Base-by-base conservation (phyloP, 1,139 yeast species). In the Ogataea hybrid region DNA sequence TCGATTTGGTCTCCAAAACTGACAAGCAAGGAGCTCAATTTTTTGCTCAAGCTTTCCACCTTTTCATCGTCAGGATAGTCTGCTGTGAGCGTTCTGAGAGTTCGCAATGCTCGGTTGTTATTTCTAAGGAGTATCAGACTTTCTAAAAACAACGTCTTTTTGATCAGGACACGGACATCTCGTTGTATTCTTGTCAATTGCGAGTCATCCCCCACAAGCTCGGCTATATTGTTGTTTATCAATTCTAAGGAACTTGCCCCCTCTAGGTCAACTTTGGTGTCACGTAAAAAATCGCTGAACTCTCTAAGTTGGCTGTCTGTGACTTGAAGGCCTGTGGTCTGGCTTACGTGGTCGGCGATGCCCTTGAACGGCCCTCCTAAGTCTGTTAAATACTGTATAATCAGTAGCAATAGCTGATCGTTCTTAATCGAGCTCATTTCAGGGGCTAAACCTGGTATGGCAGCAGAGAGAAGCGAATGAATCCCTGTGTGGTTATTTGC, bases 81-180 rank as follows among this genome's bases (percentile, higher is more conserved):
- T n/a, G n/a, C n/a, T n/a, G n/a, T n/a, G n/a, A n/a, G n/a, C n/a
- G n/a, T n/a, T n/a, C n/a, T n/a, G n/a, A n/a, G n/a, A n/a, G n/a
- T n/a, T n/a, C n/a, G n/a, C n/a, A n/a, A n/a, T n/a, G n/a, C n/a
- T n/a, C n/a, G n/a, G n/a, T n/a, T n/a, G n/a, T n/a, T n/a, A n/a
- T n/a, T n/a, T n/a, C n/a, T n/a, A n/a, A n/a, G n/a, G n/a, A n/a
- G n/a, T n/a, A n/a, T n/a, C n/a, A n/a, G n/a, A n/a, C n/a, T n/a
- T n/a, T n/a, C n/a, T n/a, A n/a, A n/a, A n/a, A n/a, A n/a, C n/a
- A n/a, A n/a, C n/a, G n/a, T n/a, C 41, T 68, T 64, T 35, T 57
- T 61, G 14, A 72, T 57, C 4, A 68, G 48, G 25, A 64, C 63
- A 38, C 53, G 63, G 36, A 67, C 43, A 6, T 28, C 27, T 3